These are phyloP conservation scores for Alternaria gaisen DNA, from an alignment of 2,329 filamentous ascomycete species.

Conservation along the genomic window DNA sequence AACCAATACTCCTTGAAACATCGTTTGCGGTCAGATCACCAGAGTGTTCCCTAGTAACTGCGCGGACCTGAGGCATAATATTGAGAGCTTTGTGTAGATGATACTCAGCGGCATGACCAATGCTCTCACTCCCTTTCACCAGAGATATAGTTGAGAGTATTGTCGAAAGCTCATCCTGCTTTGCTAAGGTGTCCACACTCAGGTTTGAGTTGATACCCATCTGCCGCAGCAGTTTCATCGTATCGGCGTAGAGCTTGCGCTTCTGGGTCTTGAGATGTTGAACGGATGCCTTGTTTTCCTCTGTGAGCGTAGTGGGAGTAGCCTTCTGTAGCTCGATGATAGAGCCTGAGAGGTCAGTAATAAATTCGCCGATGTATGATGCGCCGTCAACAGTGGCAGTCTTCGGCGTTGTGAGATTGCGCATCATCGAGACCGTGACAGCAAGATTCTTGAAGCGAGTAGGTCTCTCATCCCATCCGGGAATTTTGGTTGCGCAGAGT, in stretches of 20 bases:
- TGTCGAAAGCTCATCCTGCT: slow-evolving; percentile 74
- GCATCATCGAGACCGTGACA: slow-evolving; percentile 79
- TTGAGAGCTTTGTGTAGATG: slow-evolving; percentile 84
- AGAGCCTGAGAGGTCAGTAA: slow-evolving; percentile 71
- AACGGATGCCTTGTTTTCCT: slow-evolving; percentile 84
- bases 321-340: slow-evolving; percentile 81
- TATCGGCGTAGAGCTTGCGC: slow-evolving; percentile 88
- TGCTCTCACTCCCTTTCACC: slow-evolving; percentile 38
- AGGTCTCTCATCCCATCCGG: slow-evolving; percentile 57
- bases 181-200: slow-evolving; percentile 73
- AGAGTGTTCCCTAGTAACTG: slow-evolving; percentile 75
- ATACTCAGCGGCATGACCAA: slow-evolving; percentile 63
- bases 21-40: slow-evolving; percentile 86
- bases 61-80: slow-evolving; percentile 72
- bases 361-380: slow-evolving; percentile 70
- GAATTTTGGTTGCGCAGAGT: slow-evolving; percentile 33
- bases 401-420: slow-evolving; percentile 65
- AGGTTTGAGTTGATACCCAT: slow-evolving; percentile 93
- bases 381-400: slow-evolving; percentile 64
- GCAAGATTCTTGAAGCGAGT: slow-evolving; percentile 74
- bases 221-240: slow-evolving; percentile 78
- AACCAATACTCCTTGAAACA: slow-evolving; percentile 78
- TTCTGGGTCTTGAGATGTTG: slow-evolving; percentile 93
- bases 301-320: slow-evolving; percentile 80
- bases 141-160: slow-evolving; percentile 68